Conservation (phyloP, 2,329 filamentous ascomycete species). For the Trichoderma gracile region DNA sequence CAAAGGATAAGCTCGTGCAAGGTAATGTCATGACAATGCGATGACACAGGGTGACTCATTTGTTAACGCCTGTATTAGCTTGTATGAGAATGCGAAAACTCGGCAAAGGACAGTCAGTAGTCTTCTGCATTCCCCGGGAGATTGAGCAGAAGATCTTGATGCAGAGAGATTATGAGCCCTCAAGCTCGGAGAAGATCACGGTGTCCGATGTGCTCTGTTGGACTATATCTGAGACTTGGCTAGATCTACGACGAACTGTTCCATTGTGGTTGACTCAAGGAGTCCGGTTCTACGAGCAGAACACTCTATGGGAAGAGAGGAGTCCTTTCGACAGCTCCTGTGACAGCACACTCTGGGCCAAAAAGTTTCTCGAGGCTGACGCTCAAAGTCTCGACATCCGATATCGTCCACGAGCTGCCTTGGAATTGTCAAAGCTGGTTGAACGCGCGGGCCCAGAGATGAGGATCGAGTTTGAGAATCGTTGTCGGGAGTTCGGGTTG, state of each 20-base stretch:
- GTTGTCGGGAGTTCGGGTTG: background rate
- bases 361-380: conserved; percentile 57
- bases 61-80: conserved; percentile 58
- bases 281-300: conserved; percentile 48
- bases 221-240: conserved; percentile 59
- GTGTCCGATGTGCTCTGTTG: conserved; percentile 60
- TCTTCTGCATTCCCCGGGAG: conserved; percentile 61
- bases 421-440: background rate
- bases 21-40: conserved; percentile 54
- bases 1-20: conserved; percentile 69
- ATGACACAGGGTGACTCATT: conserved; percentile 58
- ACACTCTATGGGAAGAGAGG: conserved; percentile 37
- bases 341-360: conserved; percentile 34
- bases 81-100: conserved; percentile 72
- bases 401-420: conserved; percentile 46
- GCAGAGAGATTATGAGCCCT: conserved; percentile 39
- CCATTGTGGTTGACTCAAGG: conserved; percentile 65
- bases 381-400: conserved; percentile 52
- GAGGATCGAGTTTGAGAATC: background rate
- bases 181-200: conserved; percentile 60
- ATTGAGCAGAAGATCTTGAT: conserved; percentile 45
- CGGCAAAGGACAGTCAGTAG: conserved; percentile 64
- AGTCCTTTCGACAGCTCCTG: background rate
- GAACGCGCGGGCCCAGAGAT: background rate
- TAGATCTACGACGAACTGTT: conserved; percentile 50